phyloP scores from a whole-genome alignment of 495 filamentous ascomycete species.

The Penicillium verhagenii region DNA sequence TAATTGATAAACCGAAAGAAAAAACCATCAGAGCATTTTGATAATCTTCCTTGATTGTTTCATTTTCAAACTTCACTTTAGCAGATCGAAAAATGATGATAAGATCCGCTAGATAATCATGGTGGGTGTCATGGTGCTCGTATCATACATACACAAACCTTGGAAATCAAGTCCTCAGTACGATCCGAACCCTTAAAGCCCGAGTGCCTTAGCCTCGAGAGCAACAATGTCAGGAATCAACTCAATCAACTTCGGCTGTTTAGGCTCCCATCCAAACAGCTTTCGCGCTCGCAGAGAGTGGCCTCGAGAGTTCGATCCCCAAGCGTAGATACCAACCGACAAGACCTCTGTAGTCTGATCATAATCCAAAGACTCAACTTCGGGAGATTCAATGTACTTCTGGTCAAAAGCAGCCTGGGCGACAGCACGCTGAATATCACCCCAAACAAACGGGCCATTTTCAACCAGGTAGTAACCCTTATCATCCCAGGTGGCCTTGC shows the following conservation, averaged over 20 bases:
- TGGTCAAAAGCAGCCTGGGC: conserved; percentile 61
- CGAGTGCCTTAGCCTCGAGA: conserved; percentile 54
- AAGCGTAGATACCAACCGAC: conserved; percentile 39
- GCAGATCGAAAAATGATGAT: too few relatives aligned
- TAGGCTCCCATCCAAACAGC: conserved; percentile 64
- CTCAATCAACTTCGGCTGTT: conserved; percentile 52
- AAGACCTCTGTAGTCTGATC: conserved; percentile 32
- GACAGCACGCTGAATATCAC: conserved; percentile 59
- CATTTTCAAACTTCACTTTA: too few relatives aligned
- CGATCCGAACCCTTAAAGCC: conserved; percentile 50
- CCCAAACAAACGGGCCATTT: conserved; percentile 70
- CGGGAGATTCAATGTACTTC: conserved; percentile 59
- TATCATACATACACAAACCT: conserved; percentile 3
- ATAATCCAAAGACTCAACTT: conserved; percentile 41
- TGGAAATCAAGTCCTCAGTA: too few relatives aligned
- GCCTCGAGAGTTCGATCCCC: conserved; percentile 65
- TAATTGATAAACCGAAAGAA: too few relatives aligned
- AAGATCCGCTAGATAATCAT: too few relatives aligned
- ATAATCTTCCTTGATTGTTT: too few relatives aligned
- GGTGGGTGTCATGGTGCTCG: neutral
- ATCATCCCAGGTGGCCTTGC: conserved; percentile 67
- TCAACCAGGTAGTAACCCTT: conserved; percentile 76
- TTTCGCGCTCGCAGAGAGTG: conserved; percentile 61
- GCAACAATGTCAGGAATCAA: conserved; percentile 55
- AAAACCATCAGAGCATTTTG: too few relatives aligned